Base-by-base conservation (phyloP, 192 early-diverging fungal species). In the Coemansia sp. region DNA sequence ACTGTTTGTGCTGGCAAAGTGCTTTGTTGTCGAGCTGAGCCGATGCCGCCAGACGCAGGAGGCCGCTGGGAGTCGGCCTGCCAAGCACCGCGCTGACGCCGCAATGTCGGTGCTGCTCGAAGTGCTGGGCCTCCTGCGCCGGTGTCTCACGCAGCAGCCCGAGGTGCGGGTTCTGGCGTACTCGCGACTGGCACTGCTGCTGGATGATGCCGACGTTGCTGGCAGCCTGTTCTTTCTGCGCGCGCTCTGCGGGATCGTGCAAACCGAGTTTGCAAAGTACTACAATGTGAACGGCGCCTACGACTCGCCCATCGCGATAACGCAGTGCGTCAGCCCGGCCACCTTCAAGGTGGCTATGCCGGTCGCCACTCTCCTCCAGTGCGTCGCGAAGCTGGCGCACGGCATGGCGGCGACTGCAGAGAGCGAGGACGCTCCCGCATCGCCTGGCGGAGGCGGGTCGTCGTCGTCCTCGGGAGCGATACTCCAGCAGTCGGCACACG, bases 61-160 rank as follows among this genome's bases (percentile, higher is more conserved):
- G 5, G 46, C 37, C 40, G 48, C 36, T 8, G 41, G 22, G 58
- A 41, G 51, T 1, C 37, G 75, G 32, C 21, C 18, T 45, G 41
- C 41, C 8, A 40, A 43, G 61, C 55, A 47, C 45, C 74, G 65
- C 8, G 36, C 15, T 8, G 69, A 74, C 21, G 57, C 43, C 18
- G 45, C 63, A 21, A 47, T 66, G 26, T 65, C 78, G 6, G 73
- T 71, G 22, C 67, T 66, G 66, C 71, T 69, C 43, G 71, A 74
- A 22, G 42, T 67, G 21, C 21, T 85, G 72, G 89, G 90, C 13
- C 84, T 88, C 40, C 47, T 93, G 42, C 83, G 90, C 5, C 85
- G 89, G 21, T 90, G 90, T 32, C 73, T 91, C 62, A 89, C 85
- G 52, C 89, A 90, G 71, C 91, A 91, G 65, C 65, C 79, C 5